phyloP scores from a whole-genome alignment of 306 rosid species.

The Cicer cuneatum region DNA sequence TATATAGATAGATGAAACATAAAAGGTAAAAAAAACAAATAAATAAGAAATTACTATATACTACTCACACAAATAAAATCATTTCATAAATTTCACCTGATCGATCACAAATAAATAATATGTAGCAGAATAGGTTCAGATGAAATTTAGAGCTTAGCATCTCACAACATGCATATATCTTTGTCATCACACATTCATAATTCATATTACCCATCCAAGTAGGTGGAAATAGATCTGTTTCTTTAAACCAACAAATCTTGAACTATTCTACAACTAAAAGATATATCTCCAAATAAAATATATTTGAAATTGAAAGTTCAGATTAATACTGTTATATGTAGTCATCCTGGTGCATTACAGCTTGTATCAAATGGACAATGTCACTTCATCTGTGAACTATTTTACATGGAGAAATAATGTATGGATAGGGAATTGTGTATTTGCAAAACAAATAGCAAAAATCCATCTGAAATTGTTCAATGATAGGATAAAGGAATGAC shows the following conservation, averaged over 20 bases:
- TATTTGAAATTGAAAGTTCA: slow-evolving; percentile 28
- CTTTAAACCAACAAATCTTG: slow-evolving; percentile 8
- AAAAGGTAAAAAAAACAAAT: not conserved
- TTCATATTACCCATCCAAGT: slow-evolving; percentile 1
- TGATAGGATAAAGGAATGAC: not conserved
- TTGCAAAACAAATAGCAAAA: slow-evolving; percentile 17
- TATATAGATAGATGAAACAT: slow-evolving; percentile 23
- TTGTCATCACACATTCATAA: slow-evolving; percentile 8
- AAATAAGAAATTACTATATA: slow-evolving; percentile 23
- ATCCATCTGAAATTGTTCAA: not conserved
- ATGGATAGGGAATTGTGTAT: slow-evolving; percentile 13
- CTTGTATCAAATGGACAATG: slow-evolving; percentile 5
- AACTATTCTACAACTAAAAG: slow-evolving; percentile 25
- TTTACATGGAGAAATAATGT: slow-evolving; percentile 9
- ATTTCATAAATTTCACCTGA: slow-evolving; percentile 22
- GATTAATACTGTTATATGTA: not conserved
- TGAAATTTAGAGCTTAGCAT: not conserved
- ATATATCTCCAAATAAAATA: slow-evolving; percentile 5
- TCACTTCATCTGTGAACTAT: slow-evolving; percentile 21
- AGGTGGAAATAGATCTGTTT: not conserved
- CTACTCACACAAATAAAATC: slow-evolving; percentile 28
- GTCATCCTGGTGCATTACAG: slow-evolving; percentile 18
- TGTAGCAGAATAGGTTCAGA: slow-evolving; percentile 18
- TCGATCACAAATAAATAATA: slow-evolving; percentile 16
- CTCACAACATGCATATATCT: slow-evolving; percentile 21